phyloP scores from a whole-genome alignment of 345 rosid species.

The Hibiscus syriacus region DNA sequence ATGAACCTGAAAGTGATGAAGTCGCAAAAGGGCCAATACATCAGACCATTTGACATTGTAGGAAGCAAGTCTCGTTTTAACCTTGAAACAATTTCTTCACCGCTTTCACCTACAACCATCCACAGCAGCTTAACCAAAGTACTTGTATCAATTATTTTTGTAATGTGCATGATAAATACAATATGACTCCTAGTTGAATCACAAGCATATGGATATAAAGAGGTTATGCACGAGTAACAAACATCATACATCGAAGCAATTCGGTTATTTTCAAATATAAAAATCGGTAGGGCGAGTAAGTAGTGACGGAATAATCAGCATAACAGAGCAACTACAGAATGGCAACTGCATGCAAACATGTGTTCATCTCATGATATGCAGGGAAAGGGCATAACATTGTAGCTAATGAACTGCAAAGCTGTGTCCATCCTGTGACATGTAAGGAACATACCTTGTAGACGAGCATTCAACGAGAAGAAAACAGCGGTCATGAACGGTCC shows the following conservation, averaged over 20 bases:
- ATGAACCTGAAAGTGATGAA: slow-evolving; percentile 73
- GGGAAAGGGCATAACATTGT: neutral
- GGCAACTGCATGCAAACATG: too few species aligned
- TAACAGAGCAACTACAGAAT: too few species aligned
- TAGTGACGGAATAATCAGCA: too few species aligned
- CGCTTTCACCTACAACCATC: slow-evolving; percentile 51
- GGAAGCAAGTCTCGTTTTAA: slow-evolving; percentile 70
- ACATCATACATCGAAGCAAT: too few species aligned
- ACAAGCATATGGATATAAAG: too few species aligned
- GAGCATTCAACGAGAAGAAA: slow-evolving; percentile 69
- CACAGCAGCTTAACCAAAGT: neutral
- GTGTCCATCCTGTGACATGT: neutral
- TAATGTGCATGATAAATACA: neutral
- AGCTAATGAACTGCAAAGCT: neutral
- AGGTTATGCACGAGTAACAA: too few species aligned
- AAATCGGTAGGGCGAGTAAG: too few species aligned
- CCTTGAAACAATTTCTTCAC: slow-evolving; percentile 40
- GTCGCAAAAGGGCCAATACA: slow-evolving; percentile 93
- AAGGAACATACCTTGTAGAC: slow-evolving; percentile 48
- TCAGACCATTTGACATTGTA: slow-evolving; percentile 55
- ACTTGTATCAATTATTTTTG: neutral
- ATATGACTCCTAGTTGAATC: too few species aligned
- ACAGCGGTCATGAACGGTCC: slow-evolving; percentile 76
- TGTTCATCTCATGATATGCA: too few species aligned
- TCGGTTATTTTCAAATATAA: too few species aligned